A percentile compares a stretch with the other conserved stretches of the same genome.
These are phyloP conservation scores for Metschnikowia shivogae DNA, from an alignment of 805 yeast species.

Conservation along the genomic window DNA sequence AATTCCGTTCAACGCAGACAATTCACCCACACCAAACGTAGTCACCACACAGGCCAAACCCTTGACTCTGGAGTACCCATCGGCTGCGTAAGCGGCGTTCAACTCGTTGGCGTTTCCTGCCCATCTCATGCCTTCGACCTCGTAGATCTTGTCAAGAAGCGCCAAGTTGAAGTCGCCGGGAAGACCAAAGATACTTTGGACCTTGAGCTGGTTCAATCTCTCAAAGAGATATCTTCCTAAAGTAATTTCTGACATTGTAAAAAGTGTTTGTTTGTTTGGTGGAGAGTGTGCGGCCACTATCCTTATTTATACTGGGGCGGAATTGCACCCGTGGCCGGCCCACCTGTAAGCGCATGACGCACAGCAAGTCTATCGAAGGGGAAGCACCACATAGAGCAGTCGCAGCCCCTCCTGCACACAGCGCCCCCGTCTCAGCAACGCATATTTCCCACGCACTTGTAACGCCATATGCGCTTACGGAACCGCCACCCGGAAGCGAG, in stretches of 20 bases:
- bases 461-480: conserved; percentile 1
- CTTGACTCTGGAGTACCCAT: conserved; percentile 81
- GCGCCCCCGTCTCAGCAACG: neutral
- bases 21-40: conserved; percentile 90
- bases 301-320: neutral
- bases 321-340: neutral
- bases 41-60: conserved; percentile 72
- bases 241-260: conserved; percentile 44
- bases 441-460: neutral
- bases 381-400: too few relatives aligned
- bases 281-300: neutral
- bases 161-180: conserved; percentile 82
- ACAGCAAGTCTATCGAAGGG: conserved; percentile 3
- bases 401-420: neutral
- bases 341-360: conserved; percentile 10
- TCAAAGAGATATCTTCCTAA: conserved; percentile 77
- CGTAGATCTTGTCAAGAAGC: conserved; percentile 66
- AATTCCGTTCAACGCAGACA: conserved; percentile 78
- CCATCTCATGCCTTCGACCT: conserved; percentile 76
- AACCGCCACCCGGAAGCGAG: neutral
- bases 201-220: conserved; percentile 68
- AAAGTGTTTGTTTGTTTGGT: conserved; percentile 1
- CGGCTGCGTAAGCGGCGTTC: conserved; percentile 86
- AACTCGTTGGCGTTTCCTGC: conserved; percentile 88
- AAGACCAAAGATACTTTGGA: conserved; percentile 70